Conservation (phyloP, 2,329 filamentous ascomycete genomes). For the Cladophialophora psammophila region DNA sequence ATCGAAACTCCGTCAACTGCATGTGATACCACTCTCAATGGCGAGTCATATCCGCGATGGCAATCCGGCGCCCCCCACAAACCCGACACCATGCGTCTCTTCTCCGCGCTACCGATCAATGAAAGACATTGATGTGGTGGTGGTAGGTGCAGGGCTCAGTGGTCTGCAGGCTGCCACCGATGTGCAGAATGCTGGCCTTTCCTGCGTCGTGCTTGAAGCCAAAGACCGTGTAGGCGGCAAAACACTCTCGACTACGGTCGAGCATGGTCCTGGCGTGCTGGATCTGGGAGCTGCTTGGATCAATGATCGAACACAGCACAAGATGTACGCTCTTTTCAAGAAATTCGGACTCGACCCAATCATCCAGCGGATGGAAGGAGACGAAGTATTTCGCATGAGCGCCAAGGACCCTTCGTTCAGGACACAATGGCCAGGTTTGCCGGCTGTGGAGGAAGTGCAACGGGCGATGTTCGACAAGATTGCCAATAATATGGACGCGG, state of each 20-base stretch:
- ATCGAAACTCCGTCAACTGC: too few species aligned
- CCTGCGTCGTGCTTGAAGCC: conserved; percentile 50
- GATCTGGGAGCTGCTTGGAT: conserved; percentile 68
- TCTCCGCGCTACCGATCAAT: neutral
- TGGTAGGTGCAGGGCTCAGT: conserved; percentile 50
- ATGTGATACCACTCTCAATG: too few species aligned
- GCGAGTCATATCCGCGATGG: too few species aligned
- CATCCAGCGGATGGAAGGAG: conserved; percentile 55
- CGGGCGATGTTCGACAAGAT: conserved; percentile 27
- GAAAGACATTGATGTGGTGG: conserved; percentile 43
- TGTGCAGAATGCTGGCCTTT: conserved; percentile 44
- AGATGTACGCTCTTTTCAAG: conserved; percentile 49
- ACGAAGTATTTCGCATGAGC: conserved; percentile 21
- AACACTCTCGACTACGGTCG: conserved; percentile 36
- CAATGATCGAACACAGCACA: conserved; percentile 61
- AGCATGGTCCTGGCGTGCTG: conserved; percentile 40
- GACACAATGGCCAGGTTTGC: conserved; percentile 18
- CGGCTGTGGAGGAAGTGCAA: conserved; percentile 13
- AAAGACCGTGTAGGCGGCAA: conserved; percentile 54
- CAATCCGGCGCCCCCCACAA: too few species aligned
- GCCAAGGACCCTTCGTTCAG: neutral
- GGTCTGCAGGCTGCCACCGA: conserved; percentile 48
- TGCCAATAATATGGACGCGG: conserved; percentile 26
- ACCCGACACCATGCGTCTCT: too few species aligned
- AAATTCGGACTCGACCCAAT: conserved; percentile 52